Evolutionary conservation across 2,329 filamentous ascomycete species (phyloP).

Genomic region (Thelonectria olida): DNA sequence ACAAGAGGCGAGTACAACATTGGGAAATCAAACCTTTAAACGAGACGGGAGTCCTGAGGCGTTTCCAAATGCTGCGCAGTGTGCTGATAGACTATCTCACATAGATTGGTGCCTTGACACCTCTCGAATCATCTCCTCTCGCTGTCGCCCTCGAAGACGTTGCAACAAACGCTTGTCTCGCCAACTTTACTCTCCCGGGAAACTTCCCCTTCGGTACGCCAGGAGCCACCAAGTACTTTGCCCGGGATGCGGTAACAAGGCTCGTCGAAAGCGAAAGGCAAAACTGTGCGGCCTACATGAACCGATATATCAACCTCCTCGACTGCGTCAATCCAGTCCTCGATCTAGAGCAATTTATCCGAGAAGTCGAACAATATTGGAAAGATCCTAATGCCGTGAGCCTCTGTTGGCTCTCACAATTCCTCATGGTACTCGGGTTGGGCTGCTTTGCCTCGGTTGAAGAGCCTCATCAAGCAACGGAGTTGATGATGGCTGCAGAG

Average conservation of each 20-base stretch:
- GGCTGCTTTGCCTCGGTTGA: slow-evolving; percentile 45
- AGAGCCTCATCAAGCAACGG: slow-evolving; percentile 44
- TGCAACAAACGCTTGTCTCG: slow-evolving; percentile 47
- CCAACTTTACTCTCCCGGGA: slow-evolving; percentile 47
- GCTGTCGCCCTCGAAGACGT: slow-evolving; percentile 43
- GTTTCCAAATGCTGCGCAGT: background rate
- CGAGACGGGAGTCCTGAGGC: too few species aligned
- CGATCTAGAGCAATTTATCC: slow-evolving; percentile 41
- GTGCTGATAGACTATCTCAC: slow-evolving; percentile 6
- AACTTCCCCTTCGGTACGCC: slow-evolving; percentile 52
- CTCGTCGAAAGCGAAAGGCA: slow-evolving; percentile 42
- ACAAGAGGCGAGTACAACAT: background rate
- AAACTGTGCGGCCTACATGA: slow-evolving; percentile 39
- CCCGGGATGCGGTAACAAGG: slow-evolving; percentile 43
- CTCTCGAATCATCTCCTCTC: slow-evolving; percentile 39
- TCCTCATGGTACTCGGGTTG: slow-evolving; percentile 48
- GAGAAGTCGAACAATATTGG: slow-evolving; percentile 46
- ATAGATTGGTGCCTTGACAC: slow-evolving; percentile 41
- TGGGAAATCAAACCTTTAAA: background rate
- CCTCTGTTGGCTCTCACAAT: slow-evolving; percentile 46
- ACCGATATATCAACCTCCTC: slow-evolving; percentile 43
- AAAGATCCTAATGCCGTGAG: slow-evolving; percentile 40
- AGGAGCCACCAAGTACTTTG: slow-evolving; percentile 44
- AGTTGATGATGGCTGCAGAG: slow-evolving; percentile 49
- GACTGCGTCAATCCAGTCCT: slow-evolving; percentile 48